These are phyloP conservation scores for Ajuga chamaepitys DNA, from an alignment of 257 asterid species.

Conservation along the genomic window DNA sequence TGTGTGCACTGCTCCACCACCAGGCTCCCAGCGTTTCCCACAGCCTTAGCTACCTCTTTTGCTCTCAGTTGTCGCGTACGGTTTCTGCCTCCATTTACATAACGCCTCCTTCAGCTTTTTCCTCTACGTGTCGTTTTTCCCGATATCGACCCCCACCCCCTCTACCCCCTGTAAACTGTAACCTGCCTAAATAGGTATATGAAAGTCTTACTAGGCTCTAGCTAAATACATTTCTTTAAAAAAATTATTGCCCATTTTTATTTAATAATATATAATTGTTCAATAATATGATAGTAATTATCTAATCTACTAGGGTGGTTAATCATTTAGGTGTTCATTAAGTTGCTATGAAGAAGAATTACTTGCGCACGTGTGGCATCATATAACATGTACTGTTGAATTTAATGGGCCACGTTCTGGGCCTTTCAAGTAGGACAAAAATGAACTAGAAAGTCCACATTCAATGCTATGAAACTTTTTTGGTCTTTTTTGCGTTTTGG, in stretches of 20 bases:
- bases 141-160: not conserved
- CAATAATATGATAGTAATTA: conserved; percentile 12
- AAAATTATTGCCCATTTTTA: not conserved
- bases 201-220: not conserved
- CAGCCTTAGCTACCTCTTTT: conserved; percentile 26
- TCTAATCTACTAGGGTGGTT: conserved; percentile 20
- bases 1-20: conserved; percentile 24
- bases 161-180: not conserved
- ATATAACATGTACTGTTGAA: not conserved
- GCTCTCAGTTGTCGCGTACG: conserved; percentile 38
- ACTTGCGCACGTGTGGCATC: conserved; percentile 42
- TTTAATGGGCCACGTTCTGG: conserved; percentile 8
- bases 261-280: not conserved
- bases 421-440: not conserved
- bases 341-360: conserved; percentile 8
- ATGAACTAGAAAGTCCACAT: not conserved
- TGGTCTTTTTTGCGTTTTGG: not conserved
- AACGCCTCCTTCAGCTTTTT: conserved; percentile 21
- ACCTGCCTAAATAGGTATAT: not conserved
- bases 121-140: conserved; percentile 21
- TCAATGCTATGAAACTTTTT: not conserved
- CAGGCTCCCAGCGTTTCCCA: conserved; percentile 6
- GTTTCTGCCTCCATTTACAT: conserved; percentile 24
- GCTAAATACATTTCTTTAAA: not conserved
- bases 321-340: conserved; percentile 21